These are phyloP conservation scores for Ophiocordyceps australis DNA, from an alignment of 2,329 filamentous ascomycete genomes.

Conservation along the genomic window DNA sequence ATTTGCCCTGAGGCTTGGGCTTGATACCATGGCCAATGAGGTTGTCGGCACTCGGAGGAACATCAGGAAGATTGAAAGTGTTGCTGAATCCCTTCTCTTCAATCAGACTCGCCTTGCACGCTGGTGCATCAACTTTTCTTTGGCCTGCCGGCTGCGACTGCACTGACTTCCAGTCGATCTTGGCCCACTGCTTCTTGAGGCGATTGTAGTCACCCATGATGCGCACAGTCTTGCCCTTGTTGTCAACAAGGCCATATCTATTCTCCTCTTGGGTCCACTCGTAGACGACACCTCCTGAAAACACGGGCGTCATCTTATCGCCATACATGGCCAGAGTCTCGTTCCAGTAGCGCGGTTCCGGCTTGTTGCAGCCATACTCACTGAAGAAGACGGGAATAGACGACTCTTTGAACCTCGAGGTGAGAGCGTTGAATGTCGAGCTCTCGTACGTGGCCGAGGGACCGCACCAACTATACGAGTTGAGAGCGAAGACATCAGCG, in stretches of 20 bases:
- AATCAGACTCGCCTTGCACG: slow-evolving; percentile 52
- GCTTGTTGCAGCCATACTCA: slow-evolving; percentile 63
- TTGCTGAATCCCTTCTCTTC: slow-evolving; percentile 47
- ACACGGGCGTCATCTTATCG: slow-evolving; percentile 44
- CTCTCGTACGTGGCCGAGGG: slow-evolving; percentile 39
- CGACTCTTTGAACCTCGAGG: slow-evolving; percentile 43
- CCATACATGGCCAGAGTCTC: slow-evolving; percentile 61
- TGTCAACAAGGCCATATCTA: slow-evolving; percentile 44
- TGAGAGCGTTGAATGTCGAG: slow-evolving; percentile 44
- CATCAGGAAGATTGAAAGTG: slow-evolving; percentile 60
- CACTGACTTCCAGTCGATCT: slow-evolving; percentile 53
- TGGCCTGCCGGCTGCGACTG: slow-evolving; percentile 40
- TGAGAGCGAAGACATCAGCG: slow-evolving; percentile 61
- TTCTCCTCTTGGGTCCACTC: slow-evolving; percentile 59
- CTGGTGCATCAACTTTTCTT: slow-evolving; percentile 32
- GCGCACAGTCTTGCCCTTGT: slow-evolving; percentile 37
- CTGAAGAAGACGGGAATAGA: slow-evolving; percentile 68
- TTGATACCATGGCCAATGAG: slow-evolving; percentile 63
- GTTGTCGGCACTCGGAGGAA: slow-evolving; percentile 47
- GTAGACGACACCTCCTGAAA: slow-evolving; percentile 67
- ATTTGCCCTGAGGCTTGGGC: slow-evolving; percentile 43
- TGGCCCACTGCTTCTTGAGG: slow-evolving; percentile 56
- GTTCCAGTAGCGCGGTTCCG: slow-evolving; percentile 54
- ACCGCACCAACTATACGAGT: slow-evolving; percentile 54
- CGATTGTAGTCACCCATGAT: slow-evolving; percentile 52